Base-by-base conservation (phyloP, 805 yeast genomes). In the Teunomyces pallodes region DNA sequence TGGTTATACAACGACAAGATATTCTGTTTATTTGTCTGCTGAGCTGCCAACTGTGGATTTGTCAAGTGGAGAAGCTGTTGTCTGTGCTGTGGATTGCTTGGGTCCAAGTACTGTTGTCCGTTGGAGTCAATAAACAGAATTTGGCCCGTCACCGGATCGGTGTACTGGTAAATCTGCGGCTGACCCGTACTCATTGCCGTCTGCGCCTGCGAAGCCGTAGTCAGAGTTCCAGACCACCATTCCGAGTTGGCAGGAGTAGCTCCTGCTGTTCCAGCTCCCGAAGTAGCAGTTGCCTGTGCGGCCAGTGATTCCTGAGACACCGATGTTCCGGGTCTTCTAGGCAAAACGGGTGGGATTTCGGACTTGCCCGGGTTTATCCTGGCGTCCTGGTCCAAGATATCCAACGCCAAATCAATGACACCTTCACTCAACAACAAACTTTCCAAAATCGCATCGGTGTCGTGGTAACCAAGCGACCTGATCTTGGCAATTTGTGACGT, bases 121-220 rank as follows among this genome's bases (percentile, higher is more conserved):
- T 78, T 81, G 9, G 83, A 76, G 57, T 86, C 91, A 31, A 86
- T 79, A 56, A 86, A 86, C 30, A 79, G 75, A 3, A 84, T 65
- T 42, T 81, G 77, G 9, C 92, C 91, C 0, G 90, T 84, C 6
- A 77, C 69, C 2, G 90, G 90, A 56, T 86, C 91, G 16, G 84
- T 74, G 60, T 82, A 86, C 58, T 85, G 92, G 56, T 69, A 86
- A 65, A 74, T 82, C 63, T 72, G 86, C 45, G 64, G 79, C 67
- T 52, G 69, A n/a, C 36, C 44, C 9, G 53, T 27, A 5, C 42
- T 48, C 42, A 47, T 56, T 5, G 58, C 43, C 7, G 66, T 33
- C 42, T 20, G 53, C 38, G 28, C 42, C 43, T 30, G 43, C 27
- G 42, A 33, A 20, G 16, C 28, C n/a, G 30, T 16, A 3, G 36